A percentile compares a stretch with the other conserved stretches of the same genome.
Conservation (phyloP, 1,284 basidiomycete species). For the Paramarasmius palmivorus region DNA sequence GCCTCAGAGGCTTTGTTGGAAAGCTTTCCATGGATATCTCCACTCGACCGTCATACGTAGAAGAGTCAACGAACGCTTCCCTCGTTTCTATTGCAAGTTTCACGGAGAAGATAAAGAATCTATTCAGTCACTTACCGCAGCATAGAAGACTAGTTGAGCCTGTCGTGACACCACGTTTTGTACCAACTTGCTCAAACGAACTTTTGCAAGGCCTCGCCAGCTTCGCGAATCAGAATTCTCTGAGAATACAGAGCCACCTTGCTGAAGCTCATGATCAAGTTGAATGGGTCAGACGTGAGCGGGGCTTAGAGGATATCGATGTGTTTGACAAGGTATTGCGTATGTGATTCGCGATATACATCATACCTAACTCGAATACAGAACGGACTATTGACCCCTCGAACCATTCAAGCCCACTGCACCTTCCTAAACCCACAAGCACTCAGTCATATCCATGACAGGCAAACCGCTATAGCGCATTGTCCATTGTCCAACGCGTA, state of each 20-base stretch:
- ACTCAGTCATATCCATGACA: conserved; percentile 49
- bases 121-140: conserved; percentile 39
- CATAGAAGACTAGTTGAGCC: conserved; percentile 65
- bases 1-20: conserved; percentile 77
- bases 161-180: conserved; percentile 82
- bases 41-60: conserved; percentile 69
- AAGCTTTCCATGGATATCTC: conserved; percentile 87
- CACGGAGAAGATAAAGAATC: conserved; percentile 46
- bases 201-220: conserved; percentile 60
- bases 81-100: conserved; percentile 57
- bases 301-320: conserved; percentile 68
- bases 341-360: neutral
- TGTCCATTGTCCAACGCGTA: conserved; percentile 87
- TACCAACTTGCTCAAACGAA: conserved; percentile 76
- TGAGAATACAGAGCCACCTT: conserved; percentile 74
- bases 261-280: conserved; percentile 77
- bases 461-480: conserved; percentile 71
- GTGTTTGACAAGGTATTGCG: conserved; percentile 63
- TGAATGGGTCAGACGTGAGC: conserved; percentile 62
- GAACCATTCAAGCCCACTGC: conserved; percentile 83
- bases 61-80: conserved; percentile 52
- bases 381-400: conserved; percentile 59
- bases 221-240: conserved; percentile 42
- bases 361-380: conserved; percentile 24
- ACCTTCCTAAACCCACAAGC: conserved; percentile 64